Conservation (phyloP, 176 grass and related monocot genomes). For the Aegilops speltoides region DNA sequence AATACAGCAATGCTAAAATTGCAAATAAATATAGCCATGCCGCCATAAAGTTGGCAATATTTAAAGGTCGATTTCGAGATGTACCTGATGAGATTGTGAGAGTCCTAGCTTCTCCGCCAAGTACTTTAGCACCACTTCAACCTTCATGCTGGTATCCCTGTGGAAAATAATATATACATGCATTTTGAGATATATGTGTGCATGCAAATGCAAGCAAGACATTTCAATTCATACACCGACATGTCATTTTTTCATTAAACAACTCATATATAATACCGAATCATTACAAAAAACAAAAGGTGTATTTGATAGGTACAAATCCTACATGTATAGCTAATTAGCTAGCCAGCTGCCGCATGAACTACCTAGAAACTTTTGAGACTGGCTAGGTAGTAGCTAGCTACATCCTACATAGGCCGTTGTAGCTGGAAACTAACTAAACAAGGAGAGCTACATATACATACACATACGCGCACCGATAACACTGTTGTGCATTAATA, state of each 20-base stretch:
- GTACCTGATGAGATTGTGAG: constrained; percentile 61
- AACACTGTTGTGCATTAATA: neutral
- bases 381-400: constrained; percentile 13
- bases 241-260: neutral
- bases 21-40: neutral
- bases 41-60: neutral
- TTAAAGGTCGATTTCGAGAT: neutral
- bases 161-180: constrained; percentile 19
- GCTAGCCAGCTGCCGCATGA: neutral
- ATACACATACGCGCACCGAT: neutral
- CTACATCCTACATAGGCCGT: neutral
- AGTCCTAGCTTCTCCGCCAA: constrained; percentile 78
- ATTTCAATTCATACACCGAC: constrained; percentile 6
- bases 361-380: constrained; percentile 21
- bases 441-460: constrained; percentile 12
- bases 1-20: neutral
- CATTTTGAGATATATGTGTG: constrained; percentile 22
- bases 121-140: constrained; percentile 76
- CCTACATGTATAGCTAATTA: constrained; percentile 1
- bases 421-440: constrained; percentile 1
- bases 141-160: constrained; percentile 74
- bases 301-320: constrained; percentile 26
- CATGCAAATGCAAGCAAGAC: neutral
- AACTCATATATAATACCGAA: neutral
- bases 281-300: neutral